These are phyloP conservation scores for Psidium guajava DNA, from an alignment of 345 rosid species.

Conservation along the genomic window DNA sequence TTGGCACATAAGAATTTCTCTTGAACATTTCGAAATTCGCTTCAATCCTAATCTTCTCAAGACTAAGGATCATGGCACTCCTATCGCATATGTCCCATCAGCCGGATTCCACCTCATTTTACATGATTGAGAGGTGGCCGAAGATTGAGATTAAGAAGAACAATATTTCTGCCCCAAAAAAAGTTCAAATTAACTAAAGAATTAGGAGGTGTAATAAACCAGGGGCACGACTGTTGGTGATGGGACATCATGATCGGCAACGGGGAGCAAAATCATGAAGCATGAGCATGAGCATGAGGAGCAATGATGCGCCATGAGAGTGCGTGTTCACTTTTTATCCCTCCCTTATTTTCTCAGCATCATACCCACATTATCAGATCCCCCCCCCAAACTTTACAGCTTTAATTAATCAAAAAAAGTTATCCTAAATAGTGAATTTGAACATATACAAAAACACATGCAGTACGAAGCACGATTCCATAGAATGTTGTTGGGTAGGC, in stretches of 20 bases:
- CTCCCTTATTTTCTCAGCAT: background rate
- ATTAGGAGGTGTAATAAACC: background rate
- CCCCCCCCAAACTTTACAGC: background rate
- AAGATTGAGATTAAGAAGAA: background rate
- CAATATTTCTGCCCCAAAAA: background rate
- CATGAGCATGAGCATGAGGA: conserved; percentile 1
- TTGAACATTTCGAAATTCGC: background rate
- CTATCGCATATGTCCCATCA: background rate
- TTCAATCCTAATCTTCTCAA: background rate
- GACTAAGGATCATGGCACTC: background rate
- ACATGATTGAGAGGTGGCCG: background rate
- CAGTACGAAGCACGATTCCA: background rate
- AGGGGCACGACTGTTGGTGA: background rate
- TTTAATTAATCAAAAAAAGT: background rate
- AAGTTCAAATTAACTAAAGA: background rate
- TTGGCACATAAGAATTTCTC: background rate
- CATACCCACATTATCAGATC: background rate
- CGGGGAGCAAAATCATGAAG: background rate
- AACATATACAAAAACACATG: background rate
- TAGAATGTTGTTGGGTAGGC: background rate
- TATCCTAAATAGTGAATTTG: background rate
- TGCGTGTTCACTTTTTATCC: background rate
- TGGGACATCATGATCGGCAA: background rate
- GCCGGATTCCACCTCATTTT: background rate
- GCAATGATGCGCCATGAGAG: conserved; percentile 3